Percentiles rank a stretch among this genome's conserved stretches.
Evolutionary conservation across 2,329 filamentous ascomycete genomes (phyloP).

Genomic region (Colletotrichum paranaense): DNA sequence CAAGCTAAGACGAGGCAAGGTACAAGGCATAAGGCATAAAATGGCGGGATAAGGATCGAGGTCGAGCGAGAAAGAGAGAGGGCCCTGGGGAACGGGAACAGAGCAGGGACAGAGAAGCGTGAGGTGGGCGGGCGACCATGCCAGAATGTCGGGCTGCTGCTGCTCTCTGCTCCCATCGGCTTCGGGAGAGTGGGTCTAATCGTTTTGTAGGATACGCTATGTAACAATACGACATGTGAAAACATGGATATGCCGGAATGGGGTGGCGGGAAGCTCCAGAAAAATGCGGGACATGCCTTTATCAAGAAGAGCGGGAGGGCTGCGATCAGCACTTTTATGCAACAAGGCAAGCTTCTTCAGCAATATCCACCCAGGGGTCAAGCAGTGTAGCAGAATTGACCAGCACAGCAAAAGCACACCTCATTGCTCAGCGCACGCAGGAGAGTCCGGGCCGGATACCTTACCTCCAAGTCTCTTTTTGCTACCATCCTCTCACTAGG

Average conservation of each 20-base stretch:
- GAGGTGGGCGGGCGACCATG: constrained; percentile 31
- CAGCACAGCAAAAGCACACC: background rate
- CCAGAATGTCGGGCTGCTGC: constrained; percentile 12
- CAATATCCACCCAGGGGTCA: constrained; percentile 27
- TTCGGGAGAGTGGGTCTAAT: background rate
- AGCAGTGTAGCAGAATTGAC: constrained; percentile 12
- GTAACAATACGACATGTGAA: background rate
- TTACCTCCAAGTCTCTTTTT: background rate
- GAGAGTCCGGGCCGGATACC: background rate
- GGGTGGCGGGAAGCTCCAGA: constrained; percentile 20
- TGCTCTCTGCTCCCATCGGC: constrained; percentile 13
- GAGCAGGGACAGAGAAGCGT: constrained; percentile 25
- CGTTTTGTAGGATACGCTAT: constrained; percentile 1
- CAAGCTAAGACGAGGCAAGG: constrained; percentile 1
- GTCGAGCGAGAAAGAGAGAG: constrained; percentile 7
- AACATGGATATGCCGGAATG: constrained; percentile 31
- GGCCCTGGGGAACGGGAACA: background rate
- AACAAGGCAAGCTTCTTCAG: constrained; percentile 33
- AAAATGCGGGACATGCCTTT: constrained; percentile 21
- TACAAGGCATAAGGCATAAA: background rate
- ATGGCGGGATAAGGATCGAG: constrained; percentile 4
- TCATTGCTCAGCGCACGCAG: background rate
- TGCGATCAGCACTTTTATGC: constrained; percentile 27
- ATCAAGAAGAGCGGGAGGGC: background rate
- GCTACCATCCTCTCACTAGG: background rate